Percentiles rank a stretch among this genome's conserved stretches.
These are phyloP conservation scores for Cardamine occulta DNA, from an alignment of 345 rosid genomes.

Conservation along the genomic window DNA sequence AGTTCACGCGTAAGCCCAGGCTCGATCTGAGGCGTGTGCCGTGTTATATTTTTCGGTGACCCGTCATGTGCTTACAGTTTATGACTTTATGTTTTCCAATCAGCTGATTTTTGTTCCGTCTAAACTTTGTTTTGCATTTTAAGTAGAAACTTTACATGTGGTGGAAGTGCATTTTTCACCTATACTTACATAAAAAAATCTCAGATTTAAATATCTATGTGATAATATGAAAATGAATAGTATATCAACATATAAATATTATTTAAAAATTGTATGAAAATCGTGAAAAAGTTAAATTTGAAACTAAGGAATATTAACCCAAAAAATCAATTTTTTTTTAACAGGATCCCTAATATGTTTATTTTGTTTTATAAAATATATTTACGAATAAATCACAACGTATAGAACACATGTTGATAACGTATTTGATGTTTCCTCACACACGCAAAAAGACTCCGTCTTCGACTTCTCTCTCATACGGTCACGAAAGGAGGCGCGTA, in stretches of 20 bases:
- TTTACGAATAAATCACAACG: not conserved
- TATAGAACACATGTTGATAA: not conserved
- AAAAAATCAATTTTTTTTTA: too few species aligned
- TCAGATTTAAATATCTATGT: not conserved
- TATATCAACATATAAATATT: too few species aligned
- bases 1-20: conserved; percentile 22
- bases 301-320: too few species aligned
- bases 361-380: not conserved
- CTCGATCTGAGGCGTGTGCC: not conserved
- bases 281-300: too few species aligned
- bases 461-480: conserved; percentile 1
- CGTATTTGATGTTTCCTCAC: not conserved
- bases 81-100: not conserved
- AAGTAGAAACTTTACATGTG: too few species aligned
- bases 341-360: not conserved
- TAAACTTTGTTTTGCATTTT: not conserved
- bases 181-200: too few species aligned
- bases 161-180: not conserved
- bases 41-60: not conserved
- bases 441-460: not conserved
- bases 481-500: conserved; percentile 14
- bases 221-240: too few species aligned
- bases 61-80: not conserved
- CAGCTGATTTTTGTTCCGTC: not conserved
- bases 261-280: too few species aligned